Percentiles rank a stretch among this genome's conserved stretches.
Evolutionary conservation across 169 alveolate genomes (phyloP).

Genomic region (Neospora caninum): DNA sequence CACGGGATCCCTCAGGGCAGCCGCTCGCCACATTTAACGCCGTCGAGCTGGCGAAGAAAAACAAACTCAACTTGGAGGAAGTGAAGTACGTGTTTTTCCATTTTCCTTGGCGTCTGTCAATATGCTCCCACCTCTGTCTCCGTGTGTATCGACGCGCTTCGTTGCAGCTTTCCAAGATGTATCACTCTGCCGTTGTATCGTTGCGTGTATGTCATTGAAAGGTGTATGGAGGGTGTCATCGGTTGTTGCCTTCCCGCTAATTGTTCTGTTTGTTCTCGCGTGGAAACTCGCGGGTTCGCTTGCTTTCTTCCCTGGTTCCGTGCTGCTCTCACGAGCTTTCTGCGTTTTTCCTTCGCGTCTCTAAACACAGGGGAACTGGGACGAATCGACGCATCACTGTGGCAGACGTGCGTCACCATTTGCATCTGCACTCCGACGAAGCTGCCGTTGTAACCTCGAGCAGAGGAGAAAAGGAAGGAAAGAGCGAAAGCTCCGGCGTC

Average conservation of each 20-base stretch:
- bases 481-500: neutral
- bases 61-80: neutral
- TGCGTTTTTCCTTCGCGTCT: neutral
- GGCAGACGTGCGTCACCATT: constrained; percentile 38
- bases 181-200: neutral
- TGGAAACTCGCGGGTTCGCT: no score
- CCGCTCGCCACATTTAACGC: constrained; percentile 11
- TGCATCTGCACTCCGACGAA: constrained; percentile 17
- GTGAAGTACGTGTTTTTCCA: neutral
- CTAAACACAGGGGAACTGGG: constrained; percentile 44
- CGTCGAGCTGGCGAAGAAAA: neutral
- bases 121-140: neutral
- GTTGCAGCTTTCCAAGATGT: neutral
- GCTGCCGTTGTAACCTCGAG: neutral
- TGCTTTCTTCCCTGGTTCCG: neutral
- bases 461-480: constrained; percentile 30
- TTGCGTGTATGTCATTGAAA: no score
- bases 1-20: neutral
- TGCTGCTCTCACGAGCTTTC: neutral
- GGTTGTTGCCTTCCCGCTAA: no score
- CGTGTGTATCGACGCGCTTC: neutral
- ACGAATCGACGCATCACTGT: constrained; percentile 5
- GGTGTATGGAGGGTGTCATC: no score
- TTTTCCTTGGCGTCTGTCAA: neutral
- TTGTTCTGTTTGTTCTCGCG: no score